Percentiles rank a stretch among this genome's conserved stretches.
Conservation (phyloP, 106 monocot species). For the Triglochin maritima region DNA sequence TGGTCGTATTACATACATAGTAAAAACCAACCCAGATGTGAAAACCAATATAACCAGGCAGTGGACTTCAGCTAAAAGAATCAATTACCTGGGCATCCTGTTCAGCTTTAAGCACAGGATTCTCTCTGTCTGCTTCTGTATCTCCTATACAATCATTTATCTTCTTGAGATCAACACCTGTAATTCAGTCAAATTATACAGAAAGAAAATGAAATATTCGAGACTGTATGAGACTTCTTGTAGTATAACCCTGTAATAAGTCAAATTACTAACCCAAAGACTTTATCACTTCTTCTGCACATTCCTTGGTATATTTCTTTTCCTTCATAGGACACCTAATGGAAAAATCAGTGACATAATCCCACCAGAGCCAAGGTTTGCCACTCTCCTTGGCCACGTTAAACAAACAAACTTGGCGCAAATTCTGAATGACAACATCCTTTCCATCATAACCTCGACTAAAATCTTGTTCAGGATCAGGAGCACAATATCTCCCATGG, state of each 20-base stretch:
- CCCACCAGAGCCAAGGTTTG: conserved; percentile 95
- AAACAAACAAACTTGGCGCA: conserved; percentile 89
- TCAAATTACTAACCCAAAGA: conserved; percentile 37
- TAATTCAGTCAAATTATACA: background rate
- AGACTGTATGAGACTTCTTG: too few species aligned
- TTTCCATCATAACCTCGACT: conserved; percentile 93
- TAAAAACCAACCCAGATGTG: background rate
- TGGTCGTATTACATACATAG: conserved; percentile 2
- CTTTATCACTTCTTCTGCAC: conserved; percentile 70
- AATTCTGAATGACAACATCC: conserved; percentile 90
- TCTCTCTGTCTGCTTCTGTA: conserved; percentile 21
- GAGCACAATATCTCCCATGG: conserved; percentile 94
- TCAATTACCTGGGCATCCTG: conserved; percentile 24
- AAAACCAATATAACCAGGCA: background rate
- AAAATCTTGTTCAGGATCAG: conserved; percentile 97
- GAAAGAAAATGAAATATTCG: background rate
- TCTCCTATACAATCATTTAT: conserved; percentile 23
- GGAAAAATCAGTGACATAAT: conserved; percentile 94
- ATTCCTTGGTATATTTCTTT: conserved; percentile 90
- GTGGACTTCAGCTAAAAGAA: background rate
- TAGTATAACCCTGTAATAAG: background rate
- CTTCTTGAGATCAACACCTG: conserved; percentile 17
- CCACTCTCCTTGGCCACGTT: conserved; percentile 67
- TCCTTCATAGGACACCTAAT: conserved; percentile 99
- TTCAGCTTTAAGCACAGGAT: conserved; percentile 24